Conservation (phyloP, 805 yeast species). For the Pichia insulana region DNA sequence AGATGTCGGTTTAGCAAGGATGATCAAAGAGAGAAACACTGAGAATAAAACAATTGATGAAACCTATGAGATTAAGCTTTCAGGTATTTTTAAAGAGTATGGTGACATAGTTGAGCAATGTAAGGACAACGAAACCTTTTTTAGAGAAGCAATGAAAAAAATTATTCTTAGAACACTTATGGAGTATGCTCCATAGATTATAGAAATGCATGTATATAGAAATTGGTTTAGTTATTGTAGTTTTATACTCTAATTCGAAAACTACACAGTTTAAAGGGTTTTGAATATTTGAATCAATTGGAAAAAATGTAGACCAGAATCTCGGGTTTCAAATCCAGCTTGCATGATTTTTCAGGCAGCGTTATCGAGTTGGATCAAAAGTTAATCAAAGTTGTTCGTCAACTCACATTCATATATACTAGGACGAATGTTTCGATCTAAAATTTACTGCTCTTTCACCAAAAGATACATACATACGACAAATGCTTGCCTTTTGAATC, state of each 20-base stretch:
- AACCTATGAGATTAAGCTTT: slow-evolving; percentile 16
- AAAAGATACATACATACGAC: slow-evolving; percentile 1
- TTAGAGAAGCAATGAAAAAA: slow-evolving; percentile 14
- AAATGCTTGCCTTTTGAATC: neutral
- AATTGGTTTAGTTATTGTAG: too few species aligned
- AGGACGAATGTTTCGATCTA: too few species aligned
- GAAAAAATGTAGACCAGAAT: too few species aligned
- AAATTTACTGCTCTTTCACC: too few species aligned
- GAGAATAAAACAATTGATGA: slow-evolving; percentile 21
- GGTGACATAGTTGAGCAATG: slow-evolving; percentile 23
- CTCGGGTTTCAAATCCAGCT: too few species aligned
- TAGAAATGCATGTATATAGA: neutral
- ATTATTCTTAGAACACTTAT: slow-evolving; percentile 13
- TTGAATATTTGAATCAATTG: too few species aligned
- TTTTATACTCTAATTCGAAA: too few species aligned
- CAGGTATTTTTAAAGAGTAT: slow-evolving; percentile 22
- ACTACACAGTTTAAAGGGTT: too few species aligned
- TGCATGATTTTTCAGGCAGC: too few species aligned
- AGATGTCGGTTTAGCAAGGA: slow-evolving; percentile 27
- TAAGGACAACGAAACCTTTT: slow-evolving; percentile 10
- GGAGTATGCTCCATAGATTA: slow-evolving; percentile 11
- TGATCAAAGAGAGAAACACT: slow-evolving; percentile 23
- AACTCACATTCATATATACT: too few species aligned
- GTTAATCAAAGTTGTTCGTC: too few species aligned
- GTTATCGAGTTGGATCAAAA: too few species aligned